Evolutionary conservation across 148 eudicot species (phyloP), one percentile per base, ranked within the genome.

Genomic region (Chenopodium berlandieri): DNA sequence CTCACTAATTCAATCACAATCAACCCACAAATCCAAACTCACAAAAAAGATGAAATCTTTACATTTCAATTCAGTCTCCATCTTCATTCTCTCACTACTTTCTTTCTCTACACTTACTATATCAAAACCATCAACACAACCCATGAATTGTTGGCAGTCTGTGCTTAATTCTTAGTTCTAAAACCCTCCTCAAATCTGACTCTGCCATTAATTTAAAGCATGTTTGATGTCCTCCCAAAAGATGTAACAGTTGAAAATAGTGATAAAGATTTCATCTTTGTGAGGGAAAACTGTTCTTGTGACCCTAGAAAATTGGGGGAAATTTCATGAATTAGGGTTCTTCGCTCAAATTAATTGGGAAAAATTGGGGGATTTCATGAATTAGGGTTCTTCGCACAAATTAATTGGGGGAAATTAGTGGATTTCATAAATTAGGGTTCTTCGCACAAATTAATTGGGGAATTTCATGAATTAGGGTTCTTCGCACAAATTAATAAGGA

Each of bases 201-300:
- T 37, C 89, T 92, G 0, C 67, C 90, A 0, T 85, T 94, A 58
- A 87, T 91, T 54, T 86, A 84, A 83, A 91, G 95, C 90, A 96
- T 96, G 98, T 94, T 94, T 79, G 99, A 96, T 73, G 95, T 96
- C 7, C 52, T 88, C 14, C 88, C 89, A 7, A 76, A 86, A 9
- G 97, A 96, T 76, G 79, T 96, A 69, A 91, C 92, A 22, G 88
- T 88, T 52, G 97, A 92, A 75, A 91, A 90, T 48, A 85, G 82
- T 75, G 84, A 90, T 13, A 80, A 85, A 50, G 91, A 87, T 68
- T 31, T 31, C 32, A 31, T 31, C 32, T 31, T 31, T 85, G 83
- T 96, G 9, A 83, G 64, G 32, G 94, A 96, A 76, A 96, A 96
- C 89, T 96, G 99, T 72, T 94, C 99, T 37, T 96, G 99, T 79